A percentile compares a stretch with the other conserved stretches of the same genome.
phyloP scores from a whole-genome alignment of 2,329 filamentous ascomycete genomes.

The Cadophora sp. region DNA sequence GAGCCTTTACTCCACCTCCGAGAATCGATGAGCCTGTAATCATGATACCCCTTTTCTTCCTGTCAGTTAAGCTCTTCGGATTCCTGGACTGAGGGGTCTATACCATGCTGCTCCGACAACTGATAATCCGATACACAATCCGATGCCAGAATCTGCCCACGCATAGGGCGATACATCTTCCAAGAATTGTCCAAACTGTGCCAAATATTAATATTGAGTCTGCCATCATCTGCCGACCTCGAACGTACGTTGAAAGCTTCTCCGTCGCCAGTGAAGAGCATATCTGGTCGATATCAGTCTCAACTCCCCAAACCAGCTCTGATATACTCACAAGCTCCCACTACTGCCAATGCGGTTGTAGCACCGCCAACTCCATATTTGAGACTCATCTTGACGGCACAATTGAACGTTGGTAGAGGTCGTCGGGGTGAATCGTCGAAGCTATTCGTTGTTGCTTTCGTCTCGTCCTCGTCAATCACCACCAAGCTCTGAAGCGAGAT shows the following conservation, averaged over 20 bases:
- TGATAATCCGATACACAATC: constrained; percentile 92
- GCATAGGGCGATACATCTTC: constrained; percentile 93
- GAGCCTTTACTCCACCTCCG: constrained; percentile 94
- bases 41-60: constrained; percentile 84
- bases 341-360: constrained; percentile 71
- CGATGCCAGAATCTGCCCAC: constrained; percentile 91
- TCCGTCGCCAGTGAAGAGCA: constrained; percentile 97
- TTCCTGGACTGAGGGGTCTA: constrained; percentile 18
- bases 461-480: constrained; percentile 14
- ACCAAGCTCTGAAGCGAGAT: constrained; percentile 27
- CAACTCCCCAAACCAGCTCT: constrained; percentile 13
- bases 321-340: constrained; percentile 78
- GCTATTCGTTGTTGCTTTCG: constrained; percentile 12
- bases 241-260: constrained; percentile 88
- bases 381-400: constrained; percentile 67
- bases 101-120: constrained; percentile 98
- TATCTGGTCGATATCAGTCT: constrained; percentile 67
- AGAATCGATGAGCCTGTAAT: constrained; percentile 98
- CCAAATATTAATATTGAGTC: constrained; percentile 40
- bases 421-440: constrained; percentile 15
- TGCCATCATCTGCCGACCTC: constrained; percentile 16
- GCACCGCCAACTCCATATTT: constrained; percentile 73
- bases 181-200: constrained; percentile 87
- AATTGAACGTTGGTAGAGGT: constrained; percentile 27
- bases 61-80: constrained; percentile 22